These are phyloP conservation scores for Extremus antarcticus DNA, from an alignment of 495 filamentous ascomycete species.

Conservation along the genomic window DNA sequence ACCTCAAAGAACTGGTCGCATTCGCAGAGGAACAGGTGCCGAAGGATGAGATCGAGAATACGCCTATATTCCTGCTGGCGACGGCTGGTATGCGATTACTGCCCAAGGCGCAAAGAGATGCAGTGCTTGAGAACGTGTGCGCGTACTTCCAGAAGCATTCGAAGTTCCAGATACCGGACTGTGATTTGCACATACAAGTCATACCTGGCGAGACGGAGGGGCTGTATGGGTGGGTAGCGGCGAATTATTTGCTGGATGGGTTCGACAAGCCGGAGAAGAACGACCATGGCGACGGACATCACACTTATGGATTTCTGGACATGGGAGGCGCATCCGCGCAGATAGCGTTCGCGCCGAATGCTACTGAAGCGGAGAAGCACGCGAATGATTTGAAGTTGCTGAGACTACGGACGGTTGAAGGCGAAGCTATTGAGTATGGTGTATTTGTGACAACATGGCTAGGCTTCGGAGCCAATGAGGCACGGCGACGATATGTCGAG, in stretches of 20 bases:
- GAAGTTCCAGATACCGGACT: slow-evolving; percentile 80
- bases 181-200: slow-evolving; percentile 80
- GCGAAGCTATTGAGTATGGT: slow-evolving; percentile 61
- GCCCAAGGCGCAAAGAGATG: slow-evolving; percentile 55
- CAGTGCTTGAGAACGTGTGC: slow-evolving; percentile 69
- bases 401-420: slow-evolving; percentile 70
- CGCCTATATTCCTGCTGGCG: slow-evolving; percentile 87
- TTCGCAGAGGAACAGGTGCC: slow-evolving; percentile 82
- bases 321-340: slow-evolving; percentile 98
- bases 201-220: slow-evolving; percentile 97
- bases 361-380: slow-evolving; percentile 82
- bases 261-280: slow-evolving; percentile 73
- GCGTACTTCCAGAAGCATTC: slow-evolving; percentile 69
- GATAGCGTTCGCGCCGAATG: slow-evolving; percentile 93
- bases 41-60: slow-evolving; percentile 61
- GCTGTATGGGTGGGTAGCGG: slow-evolving; percentile 95
- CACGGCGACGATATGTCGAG: slow-evolving; percentile 69
- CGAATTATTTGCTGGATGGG: slow-evolving; percentile 93
- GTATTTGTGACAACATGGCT: slow-evolving; percentile 97
- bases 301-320: slow-evolving; percentile 95
- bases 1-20: slow-evolving; percentile 66
- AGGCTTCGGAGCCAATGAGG: slow-evolving; percentile 89
- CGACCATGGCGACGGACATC: slow-evolving; percentile 72
- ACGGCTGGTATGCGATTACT: slow-evolving; percentile 95
- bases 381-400: slow-evolving; percentile 80